Percentiles rank a stretch among this genome's conserved stretches.
These are phyloP conservation scores for Xylaria sp. DNA, from an alignment of 2,329 filamentous ascomycete species.

Conservation along the genomic window DNA sequence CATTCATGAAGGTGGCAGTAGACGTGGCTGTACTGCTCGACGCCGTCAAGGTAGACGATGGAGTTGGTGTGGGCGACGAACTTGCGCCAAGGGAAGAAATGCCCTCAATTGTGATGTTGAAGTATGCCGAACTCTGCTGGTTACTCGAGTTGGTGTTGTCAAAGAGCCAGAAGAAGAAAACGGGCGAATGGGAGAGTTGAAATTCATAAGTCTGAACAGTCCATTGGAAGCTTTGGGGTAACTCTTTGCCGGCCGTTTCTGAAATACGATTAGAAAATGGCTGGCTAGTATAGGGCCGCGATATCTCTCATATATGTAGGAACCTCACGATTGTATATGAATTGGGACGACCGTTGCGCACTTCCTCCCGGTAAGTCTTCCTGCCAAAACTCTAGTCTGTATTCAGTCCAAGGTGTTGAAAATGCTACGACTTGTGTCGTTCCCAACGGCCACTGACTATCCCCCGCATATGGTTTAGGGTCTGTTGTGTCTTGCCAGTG, in stretches of 20 bases:
- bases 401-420: conserved; percentile 11
- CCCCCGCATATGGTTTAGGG: neutral
- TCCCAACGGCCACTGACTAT: conserved; percentile 18
- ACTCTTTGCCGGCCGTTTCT: conserved; percentile 1
- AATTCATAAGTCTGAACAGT: conserved; percentile 31
- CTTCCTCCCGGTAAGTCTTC: neutral
- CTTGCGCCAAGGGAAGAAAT: neutral
- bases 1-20: neutral
- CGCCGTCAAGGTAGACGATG: neutral
- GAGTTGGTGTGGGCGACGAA: neutral
- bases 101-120: conserved; percentile 23
- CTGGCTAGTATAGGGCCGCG: neutral
- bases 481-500: neutral
- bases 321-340: conserved; percentile 20
- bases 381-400: conserved; percentile 27
- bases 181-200: conserved; percentile 15
- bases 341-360: neutral
- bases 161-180: conserved; percentile 33
- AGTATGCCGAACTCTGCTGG: conserved; percentile 22
- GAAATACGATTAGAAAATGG: neutral
- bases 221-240: conserved; percentile 27
- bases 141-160: neutral
- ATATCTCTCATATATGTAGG: neutral
- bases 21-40: neutral
- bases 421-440: conserved; percentile 23